Base-by-base conservation (phyloP, 2,329 filamentous ascomycete species). In the Phoma sp. region DNA sequence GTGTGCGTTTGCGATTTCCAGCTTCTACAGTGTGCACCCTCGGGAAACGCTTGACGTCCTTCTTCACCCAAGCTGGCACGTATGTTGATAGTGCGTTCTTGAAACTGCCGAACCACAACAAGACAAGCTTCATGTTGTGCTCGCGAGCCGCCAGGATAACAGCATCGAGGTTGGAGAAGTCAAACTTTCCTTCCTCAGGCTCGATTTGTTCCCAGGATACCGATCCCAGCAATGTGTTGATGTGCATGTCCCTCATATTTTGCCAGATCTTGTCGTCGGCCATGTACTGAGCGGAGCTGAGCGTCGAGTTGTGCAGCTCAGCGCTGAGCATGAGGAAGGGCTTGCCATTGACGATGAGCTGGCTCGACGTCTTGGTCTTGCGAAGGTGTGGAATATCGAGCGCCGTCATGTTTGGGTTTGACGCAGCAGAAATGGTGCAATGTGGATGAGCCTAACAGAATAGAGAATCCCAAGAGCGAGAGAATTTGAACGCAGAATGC, bases 151-250 rank as follows among this genome's bases (percentile, higher is more conserved):
- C 76, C 1, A 64, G 15, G 29, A 81, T 73, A 25, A 78, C 61
- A 36, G 72, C 62, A 36, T 81, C 78, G 8, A 82, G 62, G 46
- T 78, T 74, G 2, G 60, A 46, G 43, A 81, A 81, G 47, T 77
- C 70, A 52, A 81, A 81, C 1, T 67, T 61, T 3, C 75, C 77
- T 60, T 81, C 80, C 1, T 60, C 64, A 6, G 79, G 77, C 65
- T 82, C 80, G 31, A 81, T 78, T 44, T 75, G 68, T 55, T 82
- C 80, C 80, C 80, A 81, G 0, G 75, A 75, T 1, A 81, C 74
- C 46, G 70, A 76, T 1, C 78, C 79, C 3, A 81, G 70, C 2
- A 81, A 61, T 2, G 79, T 81, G 57, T 82, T 81, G 59, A 79
- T 67, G 51, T 78, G 70, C 13, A 70, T 77, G 17, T 69, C 70